phyloP scores from a whole-genome alignment of 2,329 filamentous ascomycete species.

The Orbilia brochopaga region DNA sequence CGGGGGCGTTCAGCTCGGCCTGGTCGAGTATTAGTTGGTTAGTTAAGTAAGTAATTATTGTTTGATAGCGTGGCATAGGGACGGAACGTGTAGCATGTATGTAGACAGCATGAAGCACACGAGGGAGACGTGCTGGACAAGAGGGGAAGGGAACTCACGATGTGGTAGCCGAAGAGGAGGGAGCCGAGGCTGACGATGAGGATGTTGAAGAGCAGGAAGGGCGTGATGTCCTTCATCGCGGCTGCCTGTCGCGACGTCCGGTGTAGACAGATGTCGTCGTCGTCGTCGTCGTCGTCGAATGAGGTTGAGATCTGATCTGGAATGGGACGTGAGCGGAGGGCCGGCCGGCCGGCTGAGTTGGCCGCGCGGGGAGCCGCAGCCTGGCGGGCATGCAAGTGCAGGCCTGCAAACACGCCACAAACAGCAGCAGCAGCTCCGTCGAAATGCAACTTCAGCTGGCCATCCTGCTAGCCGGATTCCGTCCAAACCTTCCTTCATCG shows the following conservation, averaged over 20 bases:
- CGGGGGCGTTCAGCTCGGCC: slow-evolving; percentile 94
- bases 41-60: too few species aligned
- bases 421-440: not conserved
- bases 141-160: slow-evolving; percentile 66
- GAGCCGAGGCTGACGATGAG: slow-evolving; percentile 80
- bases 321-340: not conserved
- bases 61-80: too few species aligned
- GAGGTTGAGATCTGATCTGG: too few species aligned
- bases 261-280: too few species aligned
- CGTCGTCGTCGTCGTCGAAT: too few species aligned
- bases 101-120: slow-evolving; percentile 9
- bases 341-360: not conserved
- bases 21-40: slow-evolving; percentile 57
- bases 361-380: not conserved
- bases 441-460: not conserved
- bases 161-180: slow-evolving; percentile 90
- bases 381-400: not conserved
- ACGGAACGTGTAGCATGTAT: slow-evolving; percentile 10
- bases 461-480: too few species aligned
- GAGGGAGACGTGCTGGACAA: not conserved
- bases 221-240: slow-evolving; percentile 63
- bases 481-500: too few species aligned
- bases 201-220: slow-evolving; percentile 78
- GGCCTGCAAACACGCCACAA: not conserved
- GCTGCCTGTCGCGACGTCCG: not conserved